Evolutionary conservation across 169 alveolate species (phyloP).

Genomic region (Eimeria zaria): DNA sequence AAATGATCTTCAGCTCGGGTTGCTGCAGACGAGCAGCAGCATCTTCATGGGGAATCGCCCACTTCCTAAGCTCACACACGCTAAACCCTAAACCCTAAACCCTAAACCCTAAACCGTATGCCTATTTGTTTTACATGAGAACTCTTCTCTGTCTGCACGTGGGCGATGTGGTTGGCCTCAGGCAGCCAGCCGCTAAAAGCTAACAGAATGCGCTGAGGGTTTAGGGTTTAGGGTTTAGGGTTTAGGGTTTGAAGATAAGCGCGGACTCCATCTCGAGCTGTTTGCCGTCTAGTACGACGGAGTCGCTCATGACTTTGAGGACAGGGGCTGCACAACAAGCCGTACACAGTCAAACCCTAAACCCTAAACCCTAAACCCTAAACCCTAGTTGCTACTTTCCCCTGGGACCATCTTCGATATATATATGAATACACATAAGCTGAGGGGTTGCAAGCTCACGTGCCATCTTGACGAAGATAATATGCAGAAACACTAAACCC

Average conservation of each 20-base stretch:
- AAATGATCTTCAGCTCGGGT: slow-evolving; percentile 18
- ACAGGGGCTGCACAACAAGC: background rate
- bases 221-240: background rate
- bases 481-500: background rate
- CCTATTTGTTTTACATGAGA: too few relatives aligned
- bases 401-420: too few relatives aligned
- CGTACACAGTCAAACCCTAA: background rate
- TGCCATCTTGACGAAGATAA: background rate
- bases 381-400: background rate
- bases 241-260: background rate
- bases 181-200: too few relatives aligned
- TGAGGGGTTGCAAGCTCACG: slow-evolving; percentile 7
- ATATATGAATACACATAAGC: background rate
- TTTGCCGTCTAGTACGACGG: too few relatives aligned
- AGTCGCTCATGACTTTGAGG: too few relatives aligned
- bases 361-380: slow-evolving; percentile 31
- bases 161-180: too few relatives aligned
- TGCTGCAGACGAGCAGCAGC: slow-evolving; percentile 29
- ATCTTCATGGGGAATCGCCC: background rate
- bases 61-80: background rate
- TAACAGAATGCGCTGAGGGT: background rate
- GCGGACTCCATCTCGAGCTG: background rate
- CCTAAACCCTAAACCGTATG: background rate
- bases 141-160: too few relatives aligned
- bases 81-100: slow-evolving; percentile 11